Percentiles rank a stretch among this genome's conserved stretches.
phyloP scores from a whole-genome alignment of 2,329 filamentous ascomycete genomes.

The Trichoderma arundinaceum region DNA sequence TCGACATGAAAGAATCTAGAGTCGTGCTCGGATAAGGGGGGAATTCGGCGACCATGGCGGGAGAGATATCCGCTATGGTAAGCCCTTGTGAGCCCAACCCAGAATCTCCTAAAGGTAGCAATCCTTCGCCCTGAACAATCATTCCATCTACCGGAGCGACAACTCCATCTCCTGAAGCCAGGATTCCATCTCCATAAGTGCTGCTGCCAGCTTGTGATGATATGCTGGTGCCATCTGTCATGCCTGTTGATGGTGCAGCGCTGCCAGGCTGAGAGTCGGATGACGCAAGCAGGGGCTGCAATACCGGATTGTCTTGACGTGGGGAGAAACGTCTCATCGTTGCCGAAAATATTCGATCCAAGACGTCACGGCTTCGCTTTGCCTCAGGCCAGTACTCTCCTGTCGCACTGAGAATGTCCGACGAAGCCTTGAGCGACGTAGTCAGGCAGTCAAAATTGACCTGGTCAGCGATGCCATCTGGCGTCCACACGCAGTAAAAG shows the following conservation, averaged over 20 bases:
- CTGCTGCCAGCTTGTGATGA: slow-evolving; percentile 19
- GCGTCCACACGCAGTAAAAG: slow-evolving; percentile 56
- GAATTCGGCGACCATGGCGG: slow-evolving; percentile 15
- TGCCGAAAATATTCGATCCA: slow-evolving; percentile 40
- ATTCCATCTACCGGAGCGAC: slow-evolving; percentile 3
- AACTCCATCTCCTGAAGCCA: not conserved
- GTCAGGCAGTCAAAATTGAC: slow-evolving; percentile 36
- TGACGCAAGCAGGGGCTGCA: not conserved
- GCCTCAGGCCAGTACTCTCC: slow-evolving; percentile 60
- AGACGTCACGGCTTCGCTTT: slow-evolving; percentile 52
- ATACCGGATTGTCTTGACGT: not conserved
- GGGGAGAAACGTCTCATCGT: slow-evolving; percentile 27
- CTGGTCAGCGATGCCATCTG: slow-evolving; percentile 39
- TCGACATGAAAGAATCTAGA: slow-evolving; percentile 24
- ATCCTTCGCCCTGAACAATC: not conserved
- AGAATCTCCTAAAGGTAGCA: not conserved
- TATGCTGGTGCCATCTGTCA: slow-evolving; percentile 7
- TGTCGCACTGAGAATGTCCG: slow-evolving; percentile 56
- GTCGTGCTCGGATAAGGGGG: slow-evolving; percentile 14
- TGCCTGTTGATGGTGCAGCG: not conserved
- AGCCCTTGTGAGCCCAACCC: not conserved
- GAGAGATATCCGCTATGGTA: not conserved
- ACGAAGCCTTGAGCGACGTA: slow-evolving; percentile 48
- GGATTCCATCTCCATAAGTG: slow-evolving; percentile 10
- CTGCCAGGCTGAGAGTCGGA: not conserved